phyloP scores from a whole-genome alignment of 129 eudicot species.

The Arctium minus region DNA sequence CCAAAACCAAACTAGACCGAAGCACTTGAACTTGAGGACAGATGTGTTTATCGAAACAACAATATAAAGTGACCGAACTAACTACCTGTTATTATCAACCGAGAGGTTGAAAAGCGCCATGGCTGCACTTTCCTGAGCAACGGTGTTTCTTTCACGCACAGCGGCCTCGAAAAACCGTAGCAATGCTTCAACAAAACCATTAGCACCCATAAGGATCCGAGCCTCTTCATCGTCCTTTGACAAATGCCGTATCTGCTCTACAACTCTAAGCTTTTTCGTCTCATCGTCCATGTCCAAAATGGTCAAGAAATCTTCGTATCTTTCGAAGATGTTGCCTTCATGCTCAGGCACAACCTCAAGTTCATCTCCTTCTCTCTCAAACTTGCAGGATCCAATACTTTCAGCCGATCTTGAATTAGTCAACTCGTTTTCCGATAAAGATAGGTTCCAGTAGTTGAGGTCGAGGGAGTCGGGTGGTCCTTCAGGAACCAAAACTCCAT shows the following conservation, averaged over 20 bases:
- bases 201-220: conserved; percentile 78
- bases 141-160: conserved; percentile 37
- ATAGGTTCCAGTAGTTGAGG: conserved; percentile 83
- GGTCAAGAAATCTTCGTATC: conserved; percentile 51
- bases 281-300: conserved; percentile 50
- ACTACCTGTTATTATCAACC: conserved; percentile 83
- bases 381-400: conserved; percentile 49
- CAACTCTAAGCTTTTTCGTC: conserved; percentile 53
- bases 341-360: conserved; percentile 54
- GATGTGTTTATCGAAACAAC: no score
- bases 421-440: conserved; percentile 53
- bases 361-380: conserved; percentile 45
- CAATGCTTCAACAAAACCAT: conserved; percentile 86
- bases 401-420: conserved; percentile 46
- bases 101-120: conserved; percentile 97
- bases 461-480: conserved; percentile 95
- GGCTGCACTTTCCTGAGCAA: conserved; percentile 81
- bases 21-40: no score
- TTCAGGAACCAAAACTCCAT: conserved; percentile 73
- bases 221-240: conserved; percentile 92
- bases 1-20: no score
- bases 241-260: conserved; percentile 68
- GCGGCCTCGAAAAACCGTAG: conserved; percentile 57
- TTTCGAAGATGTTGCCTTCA: conserved; percentile 41
- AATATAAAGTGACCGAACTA: not conserved